These are phyloP conservation scores for Alternaria panax DNA, from an alignment of 2,329 filamentous ascomycete species.

Conservation along the genomic window DNA sequence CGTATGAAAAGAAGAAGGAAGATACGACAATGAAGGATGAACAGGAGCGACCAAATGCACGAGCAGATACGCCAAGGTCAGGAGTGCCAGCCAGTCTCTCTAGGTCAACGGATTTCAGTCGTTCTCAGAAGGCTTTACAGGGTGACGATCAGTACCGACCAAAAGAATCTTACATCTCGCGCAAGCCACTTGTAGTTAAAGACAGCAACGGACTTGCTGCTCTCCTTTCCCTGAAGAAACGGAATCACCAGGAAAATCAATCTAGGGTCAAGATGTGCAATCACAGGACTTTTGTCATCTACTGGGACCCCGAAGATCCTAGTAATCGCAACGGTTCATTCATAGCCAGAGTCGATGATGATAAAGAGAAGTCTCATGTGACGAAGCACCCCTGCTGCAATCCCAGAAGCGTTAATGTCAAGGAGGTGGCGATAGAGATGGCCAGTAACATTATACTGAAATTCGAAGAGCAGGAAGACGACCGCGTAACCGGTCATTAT, in stretches of 20 bases:
- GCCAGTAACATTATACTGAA: constrained; percentile 1
- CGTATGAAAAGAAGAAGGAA: neutral
- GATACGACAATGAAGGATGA: neutral
- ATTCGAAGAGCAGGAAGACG: constrained; percentile 1
- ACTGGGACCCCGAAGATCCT: constrained; percentile 11
- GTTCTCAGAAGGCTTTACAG: neutral
- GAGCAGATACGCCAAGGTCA: neutral
- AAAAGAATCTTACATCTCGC: neutral
- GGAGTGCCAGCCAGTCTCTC: neutral
- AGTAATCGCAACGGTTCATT: constrained; percentile 12
- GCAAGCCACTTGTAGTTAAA: neutral
- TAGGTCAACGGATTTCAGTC: neutral
- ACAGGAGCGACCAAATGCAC: neutral
- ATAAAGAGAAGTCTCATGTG: neutral
- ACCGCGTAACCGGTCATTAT: neutral
- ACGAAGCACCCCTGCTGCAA: neutral
- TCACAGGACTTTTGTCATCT: constrained; percentile 8
- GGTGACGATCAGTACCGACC: neutral
- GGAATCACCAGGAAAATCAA: neutral
- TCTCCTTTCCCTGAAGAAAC: neutral
- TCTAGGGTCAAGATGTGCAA: constrained; percentile 8
- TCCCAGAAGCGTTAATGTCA: neutral
- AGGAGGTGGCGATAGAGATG: neutral
- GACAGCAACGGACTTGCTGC: neutral
- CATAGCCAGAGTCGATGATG: neutral